Evolutionary conservation across 2,329 filamentous ascomycete species (phyloP).

Genomic region (Fusarium secorum): DNA sequence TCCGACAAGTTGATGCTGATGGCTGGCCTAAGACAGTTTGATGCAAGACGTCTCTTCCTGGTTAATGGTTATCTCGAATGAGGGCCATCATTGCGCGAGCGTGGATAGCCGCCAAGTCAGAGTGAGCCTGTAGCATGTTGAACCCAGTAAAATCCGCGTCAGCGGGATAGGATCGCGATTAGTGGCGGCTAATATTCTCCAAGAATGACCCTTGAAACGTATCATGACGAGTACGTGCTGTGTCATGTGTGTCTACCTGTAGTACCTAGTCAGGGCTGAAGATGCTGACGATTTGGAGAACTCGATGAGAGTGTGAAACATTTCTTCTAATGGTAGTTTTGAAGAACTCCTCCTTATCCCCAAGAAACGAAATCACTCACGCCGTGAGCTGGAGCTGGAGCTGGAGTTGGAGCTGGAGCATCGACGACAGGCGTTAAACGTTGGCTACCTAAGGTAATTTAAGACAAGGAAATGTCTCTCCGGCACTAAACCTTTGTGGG

Average conservation of each 20-base stretch:
- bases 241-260: background rate
- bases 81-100: background rate
- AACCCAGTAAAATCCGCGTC: background rate
- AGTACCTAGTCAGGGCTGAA: background rate
- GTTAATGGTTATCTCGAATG: background rate
- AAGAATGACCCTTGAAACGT: background rate
- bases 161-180: slow-evolving; percentile 2
- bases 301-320: background rate
- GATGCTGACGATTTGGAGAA: background rate
- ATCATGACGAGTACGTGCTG: background rate
- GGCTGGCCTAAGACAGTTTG: slow-evolving; percentile 8
- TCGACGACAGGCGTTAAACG: background rate
- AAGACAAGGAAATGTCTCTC: background rate
- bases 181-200: slow-evolving; percentile 15
- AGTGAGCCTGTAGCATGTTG: background rate
- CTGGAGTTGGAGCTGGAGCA: background rate
- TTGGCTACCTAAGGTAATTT: background rate
- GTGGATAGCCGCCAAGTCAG: background rate
- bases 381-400: background rate
- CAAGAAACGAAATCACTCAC: background rate
- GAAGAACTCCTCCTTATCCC: background rate
- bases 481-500: background rate
- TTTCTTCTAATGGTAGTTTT: background rate
- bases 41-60: background rate
- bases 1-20: background rate